Base-by-base conservation (phyloP, 2,329 filamentous ascomycete genomes). In the Pseudogymnoascus sp. region DNA sequence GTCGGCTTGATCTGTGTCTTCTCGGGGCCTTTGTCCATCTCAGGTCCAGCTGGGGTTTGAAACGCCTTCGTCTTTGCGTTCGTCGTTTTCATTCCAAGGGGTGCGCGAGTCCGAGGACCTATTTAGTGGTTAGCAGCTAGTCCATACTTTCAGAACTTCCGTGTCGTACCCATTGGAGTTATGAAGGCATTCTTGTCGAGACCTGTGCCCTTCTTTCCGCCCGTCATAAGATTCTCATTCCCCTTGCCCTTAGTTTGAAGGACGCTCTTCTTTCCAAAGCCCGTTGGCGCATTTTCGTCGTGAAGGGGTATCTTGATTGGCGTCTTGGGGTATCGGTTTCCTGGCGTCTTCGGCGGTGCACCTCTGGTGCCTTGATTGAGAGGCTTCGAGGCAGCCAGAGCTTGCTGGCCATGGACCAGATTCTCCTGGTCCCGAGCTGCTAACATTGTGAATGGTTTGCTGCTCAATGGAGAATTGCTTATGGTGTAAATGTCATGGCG, bases 71-170 rank as follows among this genome's bases (percentile, higher is more conserved):
- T 82, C 78, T 96, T 97, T 60, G 90, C 91, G 74, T 99, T 99
- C 59, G 94, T 97, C 1, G 93, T 97, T 75, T 99, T 99, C 80
- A 90, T 88, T 35, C 93, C 93, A 57, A 99, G 78, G 11, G 91
- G 89, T 37, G 92, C 91, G 69, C 93, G 86, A 63, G 79, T 86
- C 62, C 85, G 84, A 58, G 86, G 65, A 63, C 70, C 71, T 71
- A 38, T 14, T 28, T 14, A 9, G 28, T 9, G 12, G 18, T 60
- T 15, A 60, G 53, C 43, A 18, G 36, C 39, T 36, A 57, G 67
- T 61, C 63, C 20, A n/a, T 60, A 53, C 5, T 4, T 4, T 18
- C 47, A 53, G n/a, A 4, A 53, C 33, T 53, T 53, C 25, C 12
- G 47, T 33, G 61, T 68, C 81, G 64, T 80, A 96, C 91, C 89